Base-by-base conservation (phyloP, 495 filamentous ascomycete species). In the Penicillium paradoxum region DNA sequence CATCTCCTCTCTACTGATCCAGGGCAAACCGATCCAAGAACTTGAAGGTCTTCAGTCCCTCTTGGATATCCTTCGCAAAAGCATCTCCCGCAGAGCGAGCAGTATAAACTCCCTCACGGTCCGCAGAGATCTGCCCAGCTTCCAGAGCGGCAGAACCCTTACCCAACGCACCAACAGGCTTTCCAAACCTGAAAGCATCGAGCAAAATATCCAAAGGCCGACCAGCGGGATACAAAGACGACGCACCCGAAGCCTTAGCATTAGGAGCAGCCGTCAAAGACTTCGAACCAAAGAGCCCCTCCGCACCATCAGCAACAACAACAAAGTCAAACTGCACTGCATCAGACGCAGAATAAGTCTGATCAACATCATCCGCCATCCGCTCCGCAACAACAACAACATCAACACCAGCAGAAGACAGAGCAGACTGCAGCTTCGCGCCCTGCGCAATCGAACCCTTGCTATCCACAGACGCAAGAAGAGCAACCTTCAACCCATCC, bases 281-380 rank as follows among this genome's bases (percentile, higher is more conserved):
- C 13, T 47, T 38, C 0, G 58, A 48, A n/a, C 45, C 38, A 59
- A 88, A 84, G 2, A 90, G 51, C 0, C 53, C 63, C 58, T 82
- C 72, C 0, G 83, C 77, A 0, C 82, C 86, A 6, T 79, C 70
- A 0, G 73, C 77, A 14, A 87, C 70, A 15, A 90, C 68, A 4
- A 92, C 68, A 24, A 80, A 87, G 61, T 91, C 88, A 54, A 89
- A 91, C 21, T 76, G 76, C 0, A 82, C 83, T 0, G 86, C 87
- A 56, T 90, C 85, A 2, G 86, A 77, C 4, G 75, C 78, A 19
- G 81, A 80, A 65, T 91, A 92, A 0, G 87, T 89, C 68, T 82
- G 79, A 56, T 86, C 76, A 30, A 88, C 76, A 9, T 79, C 81
- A 8, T 69, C 53, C 2, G 58, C 65, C 0, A 90, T 69, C 4